Base-by-base conservation (phyloP, 2,329 filamentous ascomycete species). In the Beauveria australis region DNA sequence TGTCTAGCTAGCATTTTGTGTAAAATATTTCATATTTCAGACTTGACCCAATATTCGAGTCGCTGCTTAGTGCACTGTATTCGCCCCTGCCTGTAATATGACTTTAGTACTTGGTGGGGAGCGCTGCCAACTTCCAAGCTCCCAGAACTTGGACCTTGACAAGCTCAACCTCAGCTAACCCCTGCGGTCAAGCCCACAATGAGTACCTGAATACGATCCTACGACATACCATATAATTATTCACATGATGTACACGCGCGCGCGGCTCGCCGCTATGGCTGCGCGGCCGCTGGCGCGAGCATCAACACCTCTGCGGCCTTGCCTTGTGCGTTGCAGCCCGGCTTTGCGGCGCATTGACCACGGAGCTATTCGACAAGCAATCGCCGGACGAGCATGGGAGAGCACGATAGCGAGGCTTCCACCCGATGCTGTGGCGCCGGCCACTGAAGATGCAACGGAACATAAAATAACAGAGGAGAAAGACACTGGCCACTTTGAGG, bases 401-500 rank as follows among this genome's bases (percentile, higher is more conserved):
- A 65, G 64, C 62, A 63, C 67, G 9, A 54, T 57, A 1, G 59
- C 62, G 33, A 51, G 62, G 28, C 49, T 64, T 4, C 19, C 62
- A 10, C 33, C 53, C 10, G 53, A 53, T 24, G 14, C 33, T 6
- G 24, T 43, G n/a, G 44, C 48, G n/a, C 37, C 44, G 28, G n/a
- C 24, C 10, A 33, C 43, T 16, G 44, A 48, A n/a, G 52, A 60
- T 49, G 62, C 63, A 1, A 66, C 66, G 26, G 57, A 64, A 43
- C 47, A 60, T 43, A 58, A 61, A 43, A 61, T 74, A 60, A 73
- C 79, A 12, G 84, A 82, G 56, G 83, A 85, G 65, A 81, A 89
- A 67, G 85, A 89, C 64, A 85, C 85, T 10, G 93, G 94, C 0
- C 92, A 97, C 68, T 96, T 97, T 66, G 78, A 81, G n/a, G 81